Conservation (phyloP, 371 early-diverging fungal genomes). For the Saksenaea oblongispora region DNA sequence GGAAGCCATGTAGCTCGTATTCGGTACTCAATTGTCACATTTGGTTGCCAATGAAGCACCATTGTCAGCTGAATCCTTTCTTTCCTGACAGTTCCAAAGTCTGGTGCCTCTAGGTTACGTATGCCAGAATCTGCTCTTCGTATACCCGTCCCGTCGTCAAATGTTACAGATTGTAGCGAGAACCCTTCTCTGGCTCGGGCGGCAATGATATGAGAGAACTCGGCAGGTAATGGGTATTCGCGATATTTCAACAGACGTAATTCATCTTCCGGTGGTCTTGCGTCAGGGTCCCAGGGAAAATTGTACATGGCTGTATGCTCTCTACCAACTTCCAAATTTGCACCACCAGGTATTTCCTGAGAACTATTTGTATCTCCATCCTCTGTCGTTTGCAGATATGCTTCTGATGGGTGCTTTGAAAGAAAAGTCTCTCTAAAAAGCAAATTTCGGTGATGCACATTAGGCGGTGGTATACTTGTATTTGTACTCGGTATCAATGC, state of each 20-base stretch:
- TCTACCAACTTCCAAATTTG: slow-evolving; percentile 7
- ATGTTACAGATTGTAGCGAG: slow-evolving; percentile 62
- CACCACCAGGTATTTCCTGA: background rate
- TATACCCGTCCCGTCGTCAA: slow-evolving; percentile 35
- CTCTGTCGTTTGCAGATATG: slow-evolving; percentile 2
- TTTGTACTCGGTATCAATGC: slow-evolving; percentile 4
- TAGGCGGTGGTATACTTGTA: slow-evolving; percentile 20
- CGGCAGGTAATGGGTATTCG: slow-evolving; percentile 66
- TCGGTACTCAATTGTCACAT: slow-evolving; percentile 86
- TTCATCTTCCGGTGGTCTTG: slow-evolving; percentile 76
- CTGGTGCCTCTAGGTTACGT: slow-evolving; percentile 21
- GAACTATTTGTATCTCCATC: slow-evolving; percentile 6
- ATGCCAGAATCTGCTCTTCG: slow-evolving; percentile 19
- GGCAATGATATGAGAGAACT: slow-evolving; percentile 75
- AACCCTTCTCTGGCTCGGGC: slow-evolving; percentile 90
- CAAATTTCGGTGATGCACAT: slow-evolving; percentile 31
- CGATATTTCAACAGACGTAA: slow-evolving; percentile 77
- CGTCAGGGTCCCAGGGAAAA: slow-evolving; percentile 89
- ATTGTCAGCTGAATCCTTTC: slow-evolving; percentile 72
- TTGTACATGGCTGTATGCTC: slow-evolving; percentile 28
- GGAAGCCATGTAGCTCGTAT: slow-evolving; percentile 59
- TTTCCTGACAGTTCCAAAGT: slow-evolving; percentile 32
- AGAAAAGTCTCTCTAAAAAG: slow-evolving; percentile 34
- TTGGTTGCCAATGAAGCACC: slow-evolving; percentile 83
- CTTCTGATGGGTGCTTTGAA: slow-evolving; percentile 14